Base-by-base conservation (phyloP, 331 rosid species). In the Quercus phellos region DNA sequence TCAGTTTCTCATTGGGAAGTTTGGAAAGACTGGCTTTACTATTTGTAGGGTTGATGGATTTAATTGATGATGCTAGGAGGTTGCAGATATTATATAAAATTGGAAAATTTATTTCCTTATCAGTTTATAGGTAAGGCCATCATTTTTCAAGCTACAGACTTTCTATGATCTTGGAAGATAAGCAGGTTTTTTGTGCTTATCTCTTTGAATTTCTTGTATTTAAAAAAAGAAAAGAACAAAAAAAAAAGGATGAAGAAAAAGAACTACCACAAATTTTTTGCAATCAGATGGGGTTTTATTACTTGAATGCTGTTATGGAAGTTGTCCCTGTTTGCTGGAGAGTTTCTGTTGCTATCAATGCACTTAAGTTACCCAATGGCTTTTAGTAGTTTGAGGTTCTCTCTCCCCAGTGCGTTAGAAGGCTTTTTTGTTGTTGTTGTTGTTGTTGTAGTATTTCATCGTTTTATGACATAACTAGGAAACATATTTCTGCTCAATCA, bases 101-200 rank as follows among this genome's bases (percentile, higher is more conserved):
- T 73, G 73, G 74, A 54, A 54, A 70, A 46, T 70, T 77, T 80
- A 63, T 58, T 69, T 79, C 77, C 58, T 42, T 27, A 79, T 55
- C 69, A 29, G 55, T 32, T 54, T 11, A 54, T 7, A 46, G 87
- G 78, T 75, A 55, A 5, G 18, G 30, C 26, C 69, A 5, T 71
- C 68, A 68, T 72, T 77, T 84, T 32, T 55, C 68, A 50, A 53
- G 68, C 69, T 53, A 72, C 67, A 77, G 69, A 79, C 75, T 68
- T 51, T 70, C 78, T 6, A 18, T 68, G 72, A 76, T 71, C 60
- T 63, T 42, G 68, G 53, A 81, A 84, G 90, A 85, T 86, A 85
- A 88, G 90, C 97, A 76, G 78, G 53, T 78, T 88, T 79, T 56
- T 78, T 18, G 82, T 82, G 97, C 91, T 89, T 88, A 79, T 89